Conservation (phyloP, 2,329 filamentous ascomycete species). For the Stachybotrys chlorohalonatus region DNA sequence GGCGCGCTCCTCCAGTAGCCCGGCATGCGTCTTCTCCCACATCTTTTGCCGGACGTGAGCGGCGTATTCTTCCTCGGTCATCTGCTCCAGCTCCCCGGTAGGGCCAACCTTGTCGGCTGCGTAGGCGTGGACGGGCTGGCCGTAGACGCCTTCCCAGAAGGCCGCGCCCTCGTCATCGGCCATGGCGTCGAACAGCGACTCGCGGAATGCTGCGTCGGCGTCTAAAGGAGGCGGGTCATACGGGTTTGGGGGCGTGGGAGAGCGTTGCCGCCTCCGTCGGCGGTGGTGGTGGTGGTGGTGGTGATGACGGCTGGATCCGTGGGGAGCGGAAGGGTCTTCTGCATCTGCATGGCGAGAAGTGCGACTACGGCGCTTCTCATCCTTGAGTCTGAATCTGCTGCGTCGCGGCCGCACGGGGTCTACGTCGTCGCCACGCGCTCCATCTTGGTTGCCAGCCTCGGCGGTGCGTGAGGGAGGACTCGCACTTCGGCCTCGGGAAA, state of each 20-base stretch:
- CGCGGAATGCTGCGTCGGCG: slow-evolving; percentile 72
- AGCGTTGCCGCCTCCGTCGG: slow-evolving; percentile 25
- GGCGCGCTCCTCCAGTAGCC: slow-evolving; percentile 68
- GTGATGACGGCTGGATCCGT: slow-evolving; percentile 11
- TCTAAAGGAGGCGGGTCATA: slow-evolving; percentile 42
- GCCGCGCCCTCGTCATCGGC: slow-evolving; percentile 92
- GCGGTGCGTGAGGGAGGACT: neutral
- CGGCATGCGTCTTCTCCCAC: slow-evolving; percentile 92
- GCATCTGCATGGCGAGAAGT: slow-evolving; percentile 15
- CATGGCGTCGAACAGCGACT: slow-evolving; percentile 93
- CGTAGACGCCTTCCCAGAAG: slow-evolving; percentile 96
- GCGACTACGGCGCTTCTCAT: slow-evolving; percentile 16
- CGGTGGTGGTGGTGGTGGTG: slow-evolving; percentile 20
- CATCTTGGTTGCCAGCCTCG: slow-evolving; percentile 5
- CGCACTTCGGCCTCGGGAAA: too few relatives aligned
- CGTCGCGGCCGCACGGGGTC: slow-evolving; percentile 17
- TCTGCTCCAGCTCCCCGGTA: slow-evolving; percentile 60
- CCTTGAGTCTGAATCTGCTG: slow-evolving; percentile 25
- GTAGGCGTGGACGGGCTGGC: slow-evolving; percentile 85
- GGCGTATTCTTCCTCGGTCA: slow-evolving; percentile 91
- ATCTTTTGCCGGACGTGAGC: slow-evolving; percentile 76
- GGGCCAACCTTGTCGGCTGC: slow-evolving; percentile 34
- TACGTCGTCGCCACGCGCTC: neutral
- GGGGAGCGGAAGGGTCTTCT: slow-evolving; percentile 7
- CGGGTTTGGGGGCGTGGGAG: slow-evolving; percentile 37